These are phyloP conservation scores for Paecilomyces fulvus DNA, from an alignment of 2,329 filamentous ascomycete species.

Conservation along the genomic window DNA sequence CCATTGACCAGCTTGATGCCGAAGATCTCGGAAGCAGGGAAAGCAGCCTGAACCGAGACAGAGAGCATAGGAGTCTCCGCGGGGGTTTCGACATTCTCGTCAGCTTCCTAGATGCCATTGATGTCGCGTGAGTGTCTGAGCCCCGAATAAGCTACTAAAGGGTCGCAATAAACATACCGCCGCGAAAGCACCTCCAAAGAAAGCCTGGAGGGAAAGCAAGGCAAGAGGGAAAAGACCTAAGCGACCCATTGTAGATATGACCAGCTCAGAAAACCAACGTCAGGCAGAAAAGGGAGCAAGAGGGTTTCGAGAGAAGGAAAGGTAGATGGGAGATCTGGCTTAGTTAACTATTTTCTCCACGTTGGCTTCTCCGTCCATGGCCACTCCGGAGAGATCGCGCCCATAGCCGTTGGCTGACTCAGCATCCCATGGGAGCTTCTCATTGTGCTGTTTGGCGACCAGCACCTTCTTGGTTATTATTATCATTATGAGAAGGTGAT, in stretches of 20 bases:
- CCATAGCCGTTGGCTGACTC: constrained; percentile 11
- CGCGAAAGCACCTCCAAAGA: constrained; percentile 55
- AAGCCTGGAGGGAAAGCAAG: constrained; percentile 60
- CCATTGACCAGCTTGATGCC: constrained; percentile 95
- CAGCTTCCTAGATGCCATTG: constrained; percentile 39
- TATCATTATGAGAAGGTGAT: not conserved
- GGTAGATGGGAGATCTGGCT: constrained; percentile 5
- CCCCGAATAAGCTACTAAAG: constrained; percentile 11
- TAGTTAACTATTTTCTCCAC: constrained; percentile 19
- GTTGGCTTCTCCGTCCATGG: constrained; percentile 10
- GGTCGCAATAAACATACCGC: constrained; percentile 42
- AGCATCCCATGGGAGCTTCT: constrained; percentile 4
- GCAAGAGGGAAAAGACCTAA: constrained; percentile 65
- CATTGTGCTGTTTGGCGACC: not conserved
- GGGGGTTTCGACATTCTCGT: constrained; percentile 57
- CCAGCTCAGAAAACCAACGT: constrained; percentile 4
- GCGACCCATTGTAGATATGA: constrained; percentile 55
- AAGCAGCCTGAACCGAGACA: constrained; percentile 49
- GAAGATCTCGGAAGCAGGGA: constrained; percentile 69
- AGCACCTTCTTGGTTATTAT: not conserved
- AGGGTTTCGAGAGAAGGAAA: constrained; percentile 7
- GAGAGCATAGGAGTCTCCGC: constrained; percentile 53
- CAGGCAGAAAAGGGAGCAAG: constrained; percentile 4
- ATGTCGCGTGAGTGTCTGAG: constrained; percentile 11
- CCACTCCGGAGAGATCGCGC: not conserved